Conservation (phyloP, 208 protist species). For the Kentomonas sorsogonicus region DNA sequence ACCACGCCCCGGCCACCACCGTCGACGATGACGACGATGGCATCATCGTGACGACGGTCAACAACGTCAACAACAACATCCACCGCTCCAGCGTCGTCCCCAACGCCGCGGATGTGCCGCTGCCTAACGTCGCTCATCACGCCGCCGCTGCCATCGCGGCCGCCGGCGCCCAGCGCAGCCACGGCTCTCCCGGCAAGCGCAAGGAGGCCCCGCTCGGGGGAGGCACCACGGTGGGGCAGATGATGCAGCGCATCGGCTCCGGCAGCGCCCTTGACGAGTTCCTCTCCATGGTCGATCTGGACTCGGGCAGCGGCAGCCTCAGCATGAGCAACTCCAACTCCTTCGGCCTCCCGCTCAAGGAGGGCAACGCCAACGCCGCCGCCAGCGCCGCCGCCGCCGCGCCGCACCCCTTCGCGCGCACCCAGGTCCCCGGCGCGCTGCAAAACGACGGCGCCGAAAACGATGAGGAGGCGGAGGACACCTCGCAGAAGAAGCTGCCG, state of each 20-base stretch:
- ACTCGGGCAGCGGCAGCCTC: background rate
- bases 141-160: background rate
- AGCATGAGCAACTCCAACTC: slow-evolving; percentile 10
- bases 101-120: background rate
- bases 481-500: slow-evolving; percentile 8
- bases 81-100: slow-evolving; percentile 7
- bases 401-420: background rate
- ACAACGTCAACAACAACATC: background rate
- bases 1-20: no score
- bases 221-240: background rate
- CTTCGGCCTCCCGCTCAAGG: slow-evolving; percentile 12
- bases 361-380: slow-evolving; percentile 3
- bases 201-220: slow-evolving; percentile 1
- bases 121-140: background rate
- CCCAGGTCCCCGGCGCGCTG: background rate
- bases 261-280: background rate
- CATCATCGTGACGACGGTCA: no score
- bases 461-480: slow-evolving; percentile 1
- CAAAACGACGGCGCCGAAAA: slow-evolving; percentile 1
- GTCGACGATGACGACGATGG: no score
- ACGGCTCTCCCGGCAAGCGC: background rate
- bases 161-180: background rate
- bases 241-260: background rate
- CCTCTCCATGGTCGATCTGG: background rate
- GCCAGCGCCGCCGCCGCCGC: background rate